These are phyloP conservation scores for Phialemoniopsis sp. DNA, from an alignment of 2,329 filamentous ascomycete genomes.

Conservation along the genomic window DNA sequence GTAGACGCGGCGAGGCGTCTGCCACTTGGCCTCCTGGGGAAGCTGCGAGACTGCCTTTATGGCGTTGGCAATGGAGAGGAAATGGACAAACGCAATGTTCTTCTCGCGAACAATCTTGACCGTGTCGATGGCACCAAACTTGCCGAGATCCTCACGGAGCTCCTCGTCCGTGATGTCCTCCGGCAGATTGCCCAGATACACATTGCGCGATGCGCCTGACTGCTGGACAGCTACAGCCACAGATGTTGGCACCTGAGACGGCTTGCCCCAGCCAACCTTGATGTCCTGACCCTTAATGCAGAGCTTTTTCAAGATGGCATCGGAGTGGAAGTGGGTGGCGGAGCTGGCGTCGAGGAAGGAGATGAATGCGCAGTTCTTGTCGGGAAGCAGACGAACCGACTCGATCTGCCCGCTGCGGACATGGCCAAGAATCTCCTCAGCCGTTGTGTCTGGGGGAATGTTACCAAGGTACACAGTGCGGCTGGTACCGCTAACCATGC, in stretches of 20 bases:
- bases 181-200: conserved; percentile 89
- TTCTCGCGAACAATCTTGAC: conserved; percentile 98
- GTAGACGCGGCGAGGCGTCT: conserved; percentile 90
- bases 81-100: conserved; percentile 96
- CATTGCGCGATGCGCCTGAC: conserved; percentile 92
- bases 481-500: conserved; percentile 84
- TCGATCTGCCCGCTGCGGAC: conserved; percentile 97
- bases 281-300: conserved; percentile 98
- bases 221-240: conserved; percentile 97
- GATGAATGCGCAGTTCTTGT: conserved; percentile 99
- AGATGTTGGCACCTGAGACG: conserved; percentile 94
- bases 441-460: conserved; percentile 94
- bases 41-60: conserved; percentile 97
- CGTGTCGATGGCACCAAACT: conserved; percentile 94
- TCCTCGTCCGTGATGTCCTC: conserved; percentile 91
- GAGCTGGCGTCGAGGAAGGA: conserved; percentile 98
- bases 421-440: conserved; percentile 94
- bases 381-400: conserved; percentile 91
- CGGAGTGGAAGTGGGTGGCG: conserved; percentile 97
- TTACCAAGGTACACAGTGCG: conserved; percentile 97
- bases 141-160: conserved; percentile 88
- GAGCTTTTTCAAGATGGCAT: conserved; percentile 99
- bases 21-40: conserved; percentile 95
- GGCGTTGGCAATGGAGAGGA: conserved; percentile 93
- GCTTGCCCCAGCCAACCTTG: conserved; percentile 99